Evolutionary conservation across 2,329 filamentous ascomycete species (phyloP).

Genomic region (Fusarium nematophilum): DNA sequence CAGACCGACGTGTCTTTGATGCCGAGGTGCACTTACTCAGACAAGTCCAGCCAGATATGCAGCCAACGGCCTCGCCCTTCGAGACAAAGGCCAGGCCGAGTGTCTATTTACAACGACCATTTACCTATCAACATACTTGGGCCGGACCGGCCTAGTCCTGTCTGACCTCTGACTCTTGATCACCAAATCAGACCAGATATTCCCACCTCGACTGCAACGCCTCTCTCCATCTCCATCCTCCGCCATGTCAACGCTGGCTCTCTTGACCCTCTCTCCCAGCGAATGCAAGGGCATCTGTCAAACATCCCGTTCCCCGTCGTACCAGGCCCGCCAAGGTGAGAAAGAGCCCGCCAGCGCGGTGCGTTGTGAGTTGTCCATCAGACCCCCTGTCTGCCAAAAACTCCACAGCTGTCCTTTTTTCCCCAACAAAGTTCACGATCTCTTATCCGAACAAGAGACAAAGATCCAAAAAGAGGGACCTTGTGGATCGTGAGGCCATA

Average conservation of each 20-base stretch:
- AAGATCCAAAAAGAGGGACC: too few species aligned
- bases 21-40: not conserved
- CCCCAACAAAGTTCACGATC: constrained; percentile 42
- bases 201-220: constrained; percentile 20
- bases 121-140: not conserved
- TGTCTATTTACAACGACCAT: constrained; percentile 28
- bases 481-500: too few species aligned
- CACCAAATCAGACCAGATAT: constrained; percentile 6
- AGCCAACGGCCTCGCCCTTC: constrained; percentile 20
- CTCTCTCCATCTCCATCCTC: constrained; percentile 13
- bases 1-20: constrained; percentile 32
- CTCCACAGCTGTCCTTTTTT: constrained; percentile 35
- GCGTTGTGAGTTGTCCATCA: constrained; percentile 41
- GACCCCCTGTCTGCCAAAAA: constrained; percentile 28
- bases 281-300: constrained; percentile 17
- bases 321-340: constrained; percentile 27
- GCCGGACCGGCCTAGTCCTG: not conserved
- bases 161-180: constrained; percentile 15
- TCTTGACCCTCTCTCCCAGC: not conserved
- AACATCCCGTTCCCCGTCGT: constrained; percentile 20
- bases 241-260: too few species aligned
- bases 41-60: constrained; percentile 31
- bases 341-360: constrained; percentile 35
- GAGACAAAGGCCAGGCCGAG: not conserved
- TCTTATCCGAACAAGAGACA: not conserved